phyloP scores from a whole-genome alignment of 495 filamentous ascomycete species.

The Paragyromitra xinjiangensis region DNA sequence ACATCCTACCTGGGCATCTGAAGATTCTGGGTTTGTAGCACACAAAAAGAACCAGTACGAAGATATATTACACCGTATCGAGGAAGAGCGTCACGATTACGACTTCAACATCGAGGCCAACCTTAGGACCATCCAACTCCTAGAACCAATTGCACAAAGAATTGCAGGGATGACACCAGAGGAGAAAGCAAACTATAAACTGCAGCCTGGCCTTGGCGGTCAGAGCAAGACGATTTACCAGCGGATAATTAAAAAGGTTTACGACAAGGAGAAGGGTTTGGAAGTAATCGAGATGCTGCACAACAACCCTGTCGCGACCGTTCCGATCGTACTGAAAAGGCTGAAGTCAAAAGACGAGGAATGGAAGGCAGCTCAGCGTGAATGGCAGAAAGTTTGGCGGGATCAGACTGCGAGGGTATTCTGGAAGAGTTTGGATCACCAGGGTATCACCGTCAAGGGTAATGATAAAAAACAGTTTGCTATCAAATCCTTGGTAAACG shows the following conservation, averaged over 20 bases:
- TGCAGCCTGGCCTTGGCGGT: constrained; percentile 85
- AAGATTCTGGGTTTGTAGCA: constrained; percentile 97
- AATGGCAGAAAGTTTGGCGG: constrained; percentile 99
- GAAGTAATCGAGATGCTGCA: constrained; percentile 86
- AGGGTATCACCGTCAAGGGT: constrained; percentile 82
- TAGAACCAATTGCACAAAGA: constrained; percentile 91
- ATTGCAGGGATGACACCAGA: constrained; percentile 76
- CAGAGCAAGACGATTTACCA: constrained; percentile 96
- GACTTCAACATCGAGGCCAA: constrained; percentile 98
- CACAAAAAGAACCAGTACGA: constrained; percentile 96
- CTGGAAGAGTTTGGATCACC: constrained; percentile 94
- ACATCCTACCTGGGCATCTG: constrained; percentile 98
- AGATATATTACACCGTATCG: constrained; percentile 91
- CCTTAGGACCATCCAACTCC: constrained; percentile 87
- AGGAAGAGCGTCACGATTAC: constrained; percentile 98
- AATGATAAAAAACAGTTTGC: constrained; percentile 90
- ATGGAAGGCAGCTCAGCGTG: constrained; percentile 93
- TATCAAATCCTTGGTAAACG: constrained; percentile 81
- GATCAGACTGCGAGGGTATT: constrained; percentile 90
- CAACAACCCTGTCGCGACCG: constrained; percentile 77
- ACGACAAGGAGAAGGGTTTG: constrained; percentile 81
- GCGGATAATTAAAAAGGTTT: constrained; percentile 98
- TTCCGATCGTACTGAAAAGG: constrained; percentile 84
- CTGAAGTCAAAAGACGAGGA: constrained; percentile 94
- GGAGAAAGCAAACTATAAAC: constrained; percentile 75